A percentile compares a stretch with the other conserved stretches of the same genome.
These are phyloP conservation scores for Begonia masoniana DNA, from an alignment of 306 rosid species.

Conservation along the genomic window DNA sequence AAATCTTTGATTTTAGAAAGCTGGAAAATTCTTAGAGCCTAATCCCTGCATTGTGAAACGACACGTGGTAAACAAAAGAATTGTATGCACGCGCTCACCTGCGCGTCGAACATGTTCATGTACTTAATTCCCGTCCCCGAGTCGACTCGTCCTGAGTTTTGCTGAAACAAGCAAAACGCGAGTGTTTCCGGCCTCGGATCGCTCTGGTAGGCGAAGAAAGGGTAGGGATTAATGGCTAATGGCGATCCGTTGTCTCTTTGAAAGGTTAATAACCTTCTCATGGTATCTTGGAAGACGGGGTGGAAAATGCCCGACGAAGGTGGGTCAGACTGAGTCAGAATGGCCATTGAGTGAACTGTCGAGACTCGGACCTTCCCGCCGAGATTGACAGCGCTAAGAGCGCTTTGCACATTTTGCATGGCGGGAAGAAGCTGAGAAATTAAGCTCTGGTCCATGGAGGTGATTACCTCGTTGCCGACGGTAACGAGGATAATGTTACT, in stretches of 20 bases:
- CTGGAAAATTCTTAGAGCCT: too few species aligned
- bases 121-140: constrained; percentile 61
- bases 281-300: constrained; percentile 21
- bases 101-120: constrained; percentile 92
- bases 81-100: constrained; percentile 23
- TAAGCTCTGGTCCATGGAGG: constrained; percentile 33
- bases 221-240: constrained; percentile 69
- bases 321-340: constrained; percentile 62
- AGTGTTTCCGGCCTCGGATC: constrained; percentile 77
- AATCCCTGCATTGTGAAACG: too few species aligned
- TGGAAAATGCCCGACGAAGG: constrained; percentile 66
- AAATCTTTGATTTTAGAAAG: too few species aligned
- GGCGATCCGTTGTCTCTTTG: constrained; percentile 53
- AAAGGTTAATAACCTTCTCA: constrained; percentile 38
- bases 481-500: constrained; percentile 54
- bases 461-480: constrained; percentile 75
- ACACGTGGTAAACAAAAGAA: too few species aligned
- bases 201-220: constrained; percentile 71
- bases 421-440: constrained; percentile 63
- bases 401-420: constrained; percentile 61
- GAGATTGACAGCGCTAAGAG: constrained; percentile 35
- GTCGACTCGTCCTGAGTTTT: constrained; percentile 77
- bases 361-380: constrained; percentile 63
- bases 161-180: constrained; percentile 68
- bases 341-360: constrained; percentile 74